Conservation (phyloP, 495 filamentous ascomycete genomes). For the Penicillium antarcticum region DNA sequence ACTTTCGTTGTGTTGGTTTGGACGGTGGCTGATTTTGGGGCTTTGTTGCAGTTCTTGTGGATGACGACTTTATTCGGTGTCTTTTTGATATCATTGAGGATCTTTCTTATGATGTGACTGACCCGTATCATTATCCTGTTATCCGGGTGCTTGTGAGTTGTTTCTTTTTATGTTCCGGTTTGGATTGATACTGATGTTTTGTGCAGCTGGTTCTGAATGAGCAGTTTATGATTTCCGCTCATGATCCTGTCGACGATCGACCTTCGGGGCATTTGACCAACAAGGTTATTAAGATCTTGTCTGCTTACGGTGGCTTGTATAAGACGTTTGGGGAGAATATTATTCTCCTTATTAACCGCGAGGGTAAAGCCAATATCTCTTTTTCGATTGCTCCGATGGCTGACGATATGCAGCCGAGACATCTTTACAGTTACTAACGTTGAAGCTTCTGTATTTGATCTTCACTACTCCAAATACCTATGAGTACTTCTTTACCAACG, state of each 20-base stretch:
- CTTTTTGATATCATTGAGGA: constrained; percentile 88
- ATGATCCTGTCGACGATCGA: constrained; percentile 45
- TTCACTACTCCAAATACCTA: constrained; percentile 88
- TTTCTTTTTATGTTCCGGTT: not conserved
- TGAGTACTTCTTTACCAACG: constrained; percentile 98
- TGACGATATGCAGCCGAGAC: constrained; percentile 60
- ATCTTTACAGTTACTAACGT: constrained; percentile 85
- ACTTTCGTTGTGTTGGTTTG: not conserved
- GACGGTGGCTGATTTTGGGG: not conserved
- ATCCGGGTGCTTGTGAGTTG: constrained; percentile 81
- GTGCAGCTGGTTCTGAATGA: constrained; percentile 90
- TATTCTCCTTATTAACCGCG: constrained; percentile 91
- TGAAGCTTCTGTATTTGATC: constrained; percentile 91
- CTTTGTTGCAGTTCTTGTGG: constrained; percentile 52
- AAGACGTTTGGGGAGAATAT: constrained; percentile 98
- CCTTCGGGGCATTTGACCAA: constrained; percentile 67
- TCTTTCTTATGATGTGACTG: constrained; percentile 81
- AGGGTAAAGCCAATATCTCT: constrained; percentile 52
- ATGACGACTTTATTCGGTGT: constrained; percentile 80
- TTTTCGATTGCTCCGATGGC: constrained; percentile 4
- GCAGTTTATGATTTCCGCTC: constrained; percentile 85
- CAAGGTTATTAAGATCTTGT: constrained; percentile 85
- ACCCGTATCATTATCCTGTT: constrained; percentile 95
- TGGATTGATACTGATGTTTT: constrained; percentile 8
- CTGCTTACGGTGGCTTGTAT: constrained; percentile 71